Conservation (phyloP, 2,329 filamentous ascomycete species). For the Alternaria gansuensis region DNA sequence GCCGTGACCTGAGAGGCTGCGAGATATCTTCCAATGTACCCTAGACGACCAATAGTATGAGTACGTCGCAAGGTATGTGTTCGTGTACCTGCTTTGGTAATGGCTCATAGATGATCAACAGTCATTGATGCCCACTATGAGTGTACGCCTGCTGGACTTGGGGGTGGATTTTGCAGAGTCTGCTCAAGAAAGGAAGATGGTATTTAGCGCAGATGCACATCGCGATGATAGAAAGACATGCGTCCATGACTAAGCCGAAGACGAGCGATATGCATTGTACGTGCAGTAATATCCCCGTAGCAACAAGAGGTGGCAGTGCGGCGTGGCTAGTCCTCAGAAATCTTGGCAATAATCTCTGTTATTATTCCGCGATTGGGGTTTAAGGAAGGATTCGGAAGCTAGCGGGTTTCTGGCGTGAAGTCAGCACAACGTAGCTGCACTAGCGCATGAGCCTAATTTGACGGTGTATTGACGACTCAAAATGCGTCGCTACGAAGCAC, state of each 20-base stretch:
- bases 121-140: too few species aligned
- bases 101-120: too few species aligned
- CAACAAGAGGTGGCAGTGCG: not conserved
- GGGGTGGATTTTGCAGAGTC: not conserved
- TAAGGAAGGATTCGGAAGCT: not conserved
- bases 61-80: not conserved
- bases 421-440: not conserved
- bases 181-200: not conserved
- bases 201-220: not conserved
- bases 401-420: not conserved
- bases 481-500: not conserved
- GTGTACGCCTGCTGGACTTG: not conserved
- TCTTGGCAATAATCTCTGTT: not conserved
- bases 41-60: too few species aligned
- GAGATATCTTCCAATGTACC: too few species aligned
- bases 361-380: not conserved
- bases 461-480: not conserved
- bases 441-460: slow-evolving; percentile 5
- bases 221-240: not conserved
- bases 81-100: not conserved
- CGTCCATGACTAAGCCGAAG: not conserved
- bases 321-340: not conserved
- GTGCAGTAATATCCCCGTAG: not conserved
- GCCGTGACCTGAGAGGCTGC: not conserved
- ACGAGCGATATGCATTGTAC: not conserved